phyloP scores from a whole-genome alignment of 768 basidiomycete species.

The Tremella fuciformis region DNA sequence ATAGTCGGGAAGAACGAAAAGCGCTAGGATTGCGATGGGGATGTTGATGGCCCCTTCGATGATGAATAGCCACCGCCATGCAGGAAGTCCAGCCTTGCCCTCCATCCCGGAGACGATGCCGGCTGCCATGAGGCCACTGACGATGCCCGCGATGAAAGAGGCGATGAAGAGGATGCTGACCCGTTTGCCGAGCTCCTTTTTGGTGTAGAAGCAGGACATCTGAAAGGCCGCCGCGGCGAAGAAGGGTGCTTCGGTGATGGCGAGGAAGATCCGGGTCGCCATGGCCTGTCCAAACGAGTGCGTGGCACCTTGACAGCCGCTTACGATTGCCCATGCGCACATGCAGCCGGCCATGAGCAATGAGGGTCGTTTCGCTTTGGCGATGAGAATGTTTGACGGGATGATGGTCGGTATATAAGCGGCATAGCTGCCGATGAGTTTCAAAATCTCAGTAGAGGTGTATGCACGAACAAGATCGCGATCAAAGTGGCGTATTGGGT shows the following conservation, averaged over 20 bases:
- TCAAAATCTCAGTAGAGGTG: too few relatives aligned
- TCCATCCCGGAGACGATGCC: slow-evolving; percentile 72
- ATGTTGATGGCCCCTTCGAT: slow-evolving; percentile 25
- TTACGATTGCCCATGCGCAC: too few relatives aligned
- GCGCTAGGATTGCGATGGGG: slow-evolving; percentile 14
- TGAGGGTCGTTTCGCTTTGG: too few relatives aligned
- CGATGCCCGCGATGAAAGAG: slow-evolving; percentile 35
- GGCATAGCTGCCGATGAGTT: too few relatives aligned
- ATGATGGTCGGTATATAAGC: too few relatives aligned
- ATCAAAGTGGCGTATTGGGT: too few relatives aligned
- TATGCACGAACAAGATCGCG: too few relatives aligned
- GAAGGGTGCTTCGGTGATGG: slow-evolving; percentile 39
- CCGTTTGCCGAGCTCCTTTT: slow-evolving; percentile 27
- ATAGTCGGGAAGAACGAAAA: slow-evolving; percentile 29
- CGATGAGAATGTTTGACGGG: too few relatives aligned
- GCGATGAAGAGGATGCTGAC: slow-evolving; percentile 54
- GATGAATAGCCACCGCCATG: slow-evolving; percentile 64
- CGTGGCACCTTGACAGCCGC: too few relatives aligned
- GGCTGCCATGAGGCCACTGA: slow-evolving; percentile 61
- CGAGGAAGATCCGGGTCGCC: too few relatives aligned
- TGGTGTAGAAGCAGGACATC: slow-evolving; percentile 41
- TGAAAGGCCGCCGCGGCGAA: slow-evolving; percentile 51
- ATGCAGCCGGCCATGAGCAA: too few relatives aligned
- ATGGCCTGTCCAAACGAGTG: too few relatives aligned
- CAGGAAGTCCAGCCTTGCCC: slow-evolving; percentile 63